phyloP scores from a whole-genome alignment of 352 stramenopile species.

The Blastocystis sp. region DNA sequence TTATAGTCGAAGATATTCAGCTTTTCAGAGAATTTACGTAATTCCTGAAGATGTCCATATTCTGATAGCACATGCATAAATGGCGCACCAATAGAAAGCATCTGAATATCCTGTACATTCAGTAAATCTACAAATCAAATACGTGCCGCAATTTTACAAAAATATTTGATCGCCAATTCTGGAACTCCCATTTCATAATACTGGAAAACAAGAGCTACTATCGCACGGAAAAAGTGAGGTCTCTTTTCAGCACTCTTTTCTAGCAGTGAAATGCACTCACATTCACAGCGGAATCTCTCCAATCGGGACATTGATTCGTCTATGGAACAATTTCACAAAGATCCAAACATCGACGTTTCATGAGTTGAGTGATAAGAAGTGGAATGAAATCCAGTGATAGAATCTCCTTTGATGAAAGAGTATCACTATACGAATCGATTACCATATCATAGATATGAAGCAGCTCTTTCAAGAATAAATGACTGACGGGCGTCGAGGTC shows the following conservation, averaged over 20 bases:
- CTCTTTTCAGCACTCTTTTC: neutral
- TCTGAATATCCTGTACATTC: slow-evolving; percentile 4
- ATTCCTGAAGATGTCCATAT: neutral
- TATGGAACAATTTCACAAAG: neutral
- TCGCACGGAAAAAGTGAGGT: slow-evolving; percentile 4
- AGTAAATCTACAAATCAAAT: neutral
- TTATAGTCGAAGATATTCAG: neutral
- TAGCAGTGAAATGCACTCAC: neutral
- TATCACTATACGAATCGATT: neutral
- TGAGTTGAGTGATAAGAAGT: neutral
- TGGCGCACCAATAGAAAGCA: neutral
- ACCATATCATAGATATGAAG: neutral
- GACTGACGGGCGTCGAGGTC: neutral
- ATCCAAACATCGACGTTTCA: neutral
- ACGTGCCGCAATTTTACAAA: neutral
- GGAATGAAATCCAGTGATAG: slow-evolving; percentile 16
- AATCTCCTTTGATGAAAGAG: neutral
- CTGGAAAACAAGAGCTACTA: neutral
- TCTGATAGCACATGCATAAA: neutral
- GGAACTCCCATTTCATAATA: neutral
- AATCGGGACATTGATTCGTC: neutral
- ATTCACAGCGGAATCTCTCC: neutral
- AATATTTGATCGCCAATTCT: neutral
- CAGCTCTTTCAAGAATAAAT: slow-evolving; percentile 11
- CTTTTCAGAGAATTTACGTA: neutral